Percentiles rank a stretch among this genome's conserved stretches.
These are phyloP conservation scores for Fusarium fujikuroi DNA, from an alignment of 2,329 filamentous ascomycete genomes.

Conservation along the genomic window DNA sequence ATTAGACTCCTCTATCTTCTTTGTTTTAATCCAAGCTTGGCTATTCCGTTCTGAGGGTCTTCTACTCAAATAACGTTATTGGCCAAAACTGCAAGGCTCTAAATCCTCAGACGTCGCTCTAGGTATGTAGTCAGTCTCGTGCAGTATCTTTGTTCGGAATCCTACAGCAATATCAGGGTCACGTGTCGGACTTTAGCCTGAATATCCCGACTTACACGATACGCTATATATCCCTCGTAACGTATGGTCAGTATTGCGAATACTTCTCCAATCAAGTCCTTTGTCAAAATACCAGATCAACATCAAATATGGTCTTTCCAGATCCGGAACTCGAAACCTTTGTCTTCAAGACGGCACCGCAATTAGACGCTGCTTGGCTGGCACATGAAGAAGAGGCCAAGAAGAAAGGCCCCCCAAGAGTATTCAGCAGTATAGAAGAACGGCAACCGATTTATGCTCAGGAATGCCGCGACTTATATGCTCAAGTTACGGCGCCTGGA, in stretches of 20 bases:
- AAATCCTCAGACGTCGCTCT: background rate
- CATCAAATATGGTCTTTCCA: slow-evolving; percentile 25
- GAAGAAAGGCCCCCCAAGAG: slow-evolving; percentile 26
- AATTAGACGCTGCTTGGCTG: slow-evolving; percentile 55
- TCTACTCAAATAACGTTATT: background rate
- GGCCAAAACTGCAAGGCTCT: background rate
- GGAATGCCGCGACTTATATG: slow-evolving; percentile 53
- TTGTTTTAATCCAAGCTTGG: background rate
- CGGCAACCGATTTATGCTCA: slow-evolving; percentile 55
- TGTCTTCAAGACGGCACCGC: slow-evolving; percentile 49
- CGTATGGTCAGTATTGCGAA: background rate
- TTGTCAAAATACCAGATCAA: background rate
- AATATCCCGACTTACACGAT: background rate
- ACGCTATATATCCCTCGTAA: background rate
- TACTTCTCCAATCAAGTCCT: background rate
- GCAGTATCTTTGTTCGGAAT: background rate
- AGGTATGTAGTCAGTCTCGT: background rate
- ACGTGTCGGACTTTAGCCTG: slow-evolving; percentile 30
- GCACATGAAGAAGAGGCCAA: slow-evolving; percentile 49
- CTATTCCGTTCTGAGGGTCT: background rate
- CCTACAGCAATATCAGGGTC: background rate
- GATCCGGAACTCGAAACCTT: slow-evolving; percentile 37
- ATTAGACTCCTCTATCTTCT: background rate
- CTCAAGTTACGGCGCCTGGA: slow-evolving; percentile 50
- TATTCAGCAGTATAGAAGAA: slow-evolving; percentile 41